Evolutionary conservation across 352 stramenopile species (phyloP), one percentile per base, ranked within the genome.

Genomic region (Globisporangium okanoganense): DNA sequence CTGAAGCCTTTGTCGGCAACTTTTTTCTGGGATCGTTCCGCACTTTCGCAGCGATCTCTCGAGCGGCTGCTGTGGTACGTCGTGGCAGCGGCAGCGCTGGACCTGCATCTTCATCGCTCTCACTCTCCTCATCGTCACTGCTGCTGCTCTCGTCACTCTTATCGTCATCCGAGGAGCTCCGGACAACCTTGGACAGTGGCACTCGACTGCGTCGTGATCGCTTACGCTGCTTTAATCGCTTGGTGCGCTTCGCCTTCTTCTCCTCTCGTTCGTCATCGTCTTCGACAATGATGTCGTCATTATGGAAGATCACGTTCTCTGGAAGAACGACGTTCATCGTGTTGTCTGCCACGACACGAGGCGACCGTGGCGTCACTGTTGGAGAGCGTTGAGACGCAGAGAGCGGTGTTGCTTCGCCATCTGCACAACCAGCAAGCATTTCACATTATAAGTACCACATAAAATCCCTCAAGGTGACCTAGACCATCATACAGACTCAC

Each of bases 221-320:
- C 29, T 38, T 12, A 14, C n/a, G 6, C n/a, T 38, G 40, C 40
- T 60, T 33, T 13, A 25, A 13, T 18, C 33, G 57, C 6, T 29
- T 40, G 33, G 16, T 10, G 33, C 16, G 36, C 8, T 14, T 20
- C 56, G 36, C 48, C 13, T 40, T 38, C 16, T 20, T 38, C 5
- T 64, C 48, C 20, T 27, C 16, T 2, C 31, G 14, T n/a, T 51
- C 41, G 12, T 64, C 56, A 20, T 64, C 50, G 24, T 65, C 59
- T 18, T 56, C 43, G 8, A 66, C 33, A 36, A 68, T 64, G 5
- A 65, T 58, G 24, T 65, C 58, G 48, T 68, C 49, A 3, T 47
- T 64, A 27, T 59, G 33, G 20, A 68, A 52, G 9, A 68, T 58
- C 47, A 68, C 49, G 16, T 59, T 64, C 12, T 60, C 24, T 22